A percentile compares a stretch with the other conserved stretches of the same genome.
Conservation (phyloP, 1,284 basidiomycete species). For the Trichosporon coremiiforme region DNA sequence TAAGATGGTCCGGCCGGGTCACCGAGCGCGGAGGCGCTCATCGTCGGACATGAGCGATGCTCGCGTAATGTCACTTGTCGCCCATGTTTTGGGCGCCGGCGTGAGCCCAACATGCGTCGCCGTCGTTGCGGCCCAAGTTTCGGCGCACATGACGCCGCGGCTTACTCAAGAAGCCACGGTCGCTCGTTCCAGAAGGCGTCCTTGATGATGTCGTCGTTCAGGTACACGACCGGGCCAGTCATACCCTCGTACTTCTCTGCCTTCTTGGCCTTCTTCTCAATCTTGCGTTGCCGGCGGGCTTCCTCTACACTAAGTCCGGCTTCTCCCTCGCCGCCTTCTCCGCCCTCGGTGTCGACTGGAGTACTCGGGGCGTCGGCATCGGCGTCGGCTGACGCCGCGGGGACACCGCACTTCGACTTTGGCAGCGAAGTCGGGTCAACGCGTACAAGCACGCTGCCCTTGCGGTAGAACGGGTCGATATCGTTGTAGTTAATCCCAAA, state of each 20-base stretch:
- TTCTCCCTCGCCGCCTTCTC: not conserved
- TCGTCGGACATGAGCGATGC: not conserved
- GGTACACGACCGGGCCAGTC: slow-evolving; percentile 61
- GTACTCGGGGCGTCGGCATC: too few species aligned
- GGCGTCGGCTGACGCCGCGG: not conserved
- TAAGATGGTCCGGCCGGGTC: slow-evolving; percentile 13
- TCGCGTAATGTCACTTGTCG: not conserved
- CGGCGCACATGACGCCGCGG: not conserved
- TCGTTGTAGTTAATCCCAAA: slow-evolving; percentile 89
- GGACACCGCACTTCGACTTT: not conserved
- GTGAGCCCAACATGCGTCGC: not conserved
- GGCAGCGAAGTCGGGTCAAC: slow-evolving; percentile 26
- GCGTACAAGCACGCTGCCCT: slow-evolving; percentile 82
- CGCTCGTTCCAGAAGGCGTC: slow-evolving; percentile 73
- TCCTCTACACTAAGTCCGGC: not conserved
- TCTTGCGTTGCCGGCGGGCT: slow-evolving; percentile 40
- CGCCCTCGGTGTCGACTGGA: too few species aligned
- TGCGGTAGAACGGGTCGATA: slow-evolving; percentile 72
- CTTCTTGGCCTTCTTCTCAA: slow-evolving; percentile 40
- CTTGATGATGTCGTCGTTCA: slow-evolving; percentile 80
- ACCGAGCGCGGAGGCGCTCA: not conserved
- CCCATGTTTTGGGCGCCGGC: not conserved
- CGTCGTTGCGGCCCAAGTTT: not conserved
- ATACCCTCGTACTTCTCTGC: slow-evolving; percentile 54
- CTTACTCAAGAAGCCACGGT: slow-evolving; percentile 52